Percentiles rank a stretch among this genome's conserved stretches.
Evolutionary conservation across 108 stramenopile species (phyloP).

Genomic region (Aurantiochytrium sp.): DNA sequence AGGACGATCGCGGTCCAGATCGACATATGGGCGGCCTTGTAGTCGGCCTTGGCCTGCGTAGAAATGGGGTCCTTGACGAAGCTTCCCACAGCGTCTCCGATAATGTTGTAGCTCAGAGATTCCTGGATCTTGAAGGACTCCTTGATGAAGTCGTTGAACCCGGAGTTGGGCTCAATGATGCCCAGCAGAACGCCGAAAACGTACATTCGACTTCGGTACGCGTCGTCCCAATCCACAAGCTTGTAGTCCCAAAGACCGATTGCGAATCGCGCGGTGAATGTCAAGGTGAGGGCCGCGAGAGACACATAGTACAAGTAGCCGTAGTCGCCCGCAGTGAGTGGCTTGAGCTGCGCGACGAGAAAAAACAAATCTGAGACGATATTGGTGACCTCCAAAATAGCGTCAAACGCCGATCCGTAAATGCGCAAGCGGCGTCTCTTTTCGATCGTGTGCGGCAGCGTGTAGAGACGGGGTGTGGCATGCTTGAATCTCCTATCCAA

Average conservation of each 20-base stretch:
- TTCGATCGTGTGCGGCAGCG: background rate
- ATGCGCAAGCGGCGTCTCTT: background rate
- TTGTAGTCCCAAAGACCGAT: background rate
- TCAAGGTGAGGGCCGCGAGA: background rate
- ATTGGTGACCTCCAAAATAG: background rate
- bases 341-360: background rate
- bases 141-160: background rate
- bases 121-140: background rate
- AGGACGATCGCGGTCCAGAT: background rate
- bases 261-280: background rate
- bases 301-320: background rate
- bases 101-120: background rate
- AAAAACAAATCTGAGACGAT: background rate
- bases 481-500: no score
- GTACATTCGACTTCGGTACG: background rate
- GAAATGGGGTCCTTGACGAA: background rate
- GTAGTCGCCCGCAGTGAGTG: background rate
- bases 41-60: background rate
- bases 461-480: background rate
- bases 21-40: background rate
- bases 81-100: background rate
- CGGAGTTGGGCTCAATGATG: background rate
- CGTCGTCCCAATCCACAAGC: background rate
- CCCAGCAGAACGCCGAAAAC: background rate
- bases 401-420: background rate